phyloP scores from a whole-genome alignment of 306 rosid species.

The Sphenostylis stenocarpa region DNA sequence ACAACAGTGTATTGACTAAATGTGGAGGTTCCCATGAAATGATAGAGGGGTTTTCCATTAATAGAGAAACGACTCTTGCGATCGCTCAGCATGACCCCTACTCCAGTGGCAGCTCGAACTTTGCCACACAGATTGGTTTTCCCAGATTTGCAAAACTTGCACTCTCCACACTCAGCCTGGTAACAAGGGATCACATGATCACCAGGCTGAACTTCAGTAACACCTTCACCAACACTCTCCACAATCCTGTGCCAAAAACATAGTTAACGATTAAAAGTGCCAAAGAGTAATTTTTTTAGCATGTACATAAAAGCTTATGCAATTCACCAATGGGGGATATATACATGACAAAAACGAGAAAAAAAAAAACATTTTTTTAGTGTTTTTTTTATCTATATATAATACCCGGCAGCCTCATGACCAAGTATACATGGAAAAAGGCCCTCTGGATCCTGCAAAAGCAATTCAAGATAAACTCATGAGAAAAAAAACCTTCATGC shows the following conservation, averaged over 20 bases:
- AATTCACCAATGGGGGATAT: too few relatives aligned
- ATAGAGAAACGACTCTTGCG: constrained; percentile 83
- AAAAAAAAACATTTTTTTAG: neutral
- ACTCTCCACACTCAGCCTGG: constrained; percentile 93
- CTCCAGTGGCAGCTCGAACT: constrained; percentile 88
- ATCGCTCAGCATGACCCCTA: constrained; percentile 86
- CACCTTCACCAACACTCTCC: constrained; percentile 97
- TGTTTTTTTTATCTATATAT: neutral
- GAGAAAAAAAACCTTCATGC: neutral
- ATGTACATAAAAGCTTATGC: too few relatives aligned
- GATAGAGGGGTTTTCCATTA: constrained; percentile 83
- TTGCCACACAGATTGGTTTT: constrained; percentile 97
- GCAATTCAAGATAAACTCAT: neutral
- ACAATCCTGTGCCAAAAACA: constrained; percentile 61
- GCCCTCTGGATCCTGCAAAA: constrained; percentile 88
- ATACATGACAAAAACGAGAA: neutral
- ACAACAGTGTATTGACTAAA: constrained; percentile 97
- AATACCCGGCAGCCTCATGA: constrained; percentile 87
- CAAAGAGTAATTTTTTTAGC: neutral
- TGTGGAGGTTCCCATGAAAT: constrained; percentile 96
- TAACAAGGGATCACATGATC: constrained; percentile 97
- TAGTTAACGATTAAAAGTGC: neutral
- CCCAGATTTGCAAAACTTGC: constrained; percentile 97
- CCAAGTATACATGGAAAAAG: constrained; percentile 96
- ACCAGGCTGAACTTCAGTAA: constrained; percentile 75